Evolutionary conservation across 768 basidiomycete genomes (phyloP).

Genomic region (Rhodotorula paludigena): DNA sequence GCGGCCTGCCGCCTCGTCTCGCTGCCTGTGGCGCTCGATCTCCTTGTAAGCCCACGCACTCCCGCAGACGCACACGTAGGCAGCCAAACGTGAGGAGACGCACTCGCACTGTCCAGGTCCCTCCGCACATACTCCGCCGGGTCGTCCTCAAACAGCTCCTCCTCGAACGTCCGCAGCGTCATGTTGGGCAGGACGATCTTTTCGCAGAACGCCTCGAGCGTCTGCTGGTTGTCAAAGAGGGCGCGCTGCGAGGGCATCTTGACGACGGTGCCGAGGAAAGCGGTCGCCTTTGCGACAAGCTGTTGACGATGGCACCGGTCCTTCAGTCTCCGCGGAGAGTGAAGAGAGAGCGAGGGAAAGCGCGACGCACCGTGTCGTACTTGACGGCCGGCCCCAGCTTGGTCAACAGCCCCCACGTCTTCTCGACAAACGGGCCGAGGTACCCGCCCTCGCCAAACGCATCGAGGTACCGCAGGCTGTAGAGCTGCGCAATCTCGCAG

Average conservation of each 20-base stretch:
- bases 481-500: slow-evolving; percentile 82
- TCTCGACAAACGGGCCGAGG: slow-evolving; percentile 61
- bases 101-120: slow-evolving; percentile 64
- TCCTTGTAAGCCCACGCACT: neutral
- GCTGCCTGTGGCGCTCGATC: slow-evolving; percentile 55
- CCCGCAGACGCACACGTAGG: slow-evolving; percentile 33
- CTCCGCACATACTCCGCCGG: slow-evolving; percentile 89
- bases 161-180: slow-evolving; percentile 72
- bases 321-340: neutral
- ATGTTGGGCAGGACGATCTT: slow-evolving; percentile 94
- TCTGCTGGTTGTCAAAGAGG: slow-evolving; percentile 70
- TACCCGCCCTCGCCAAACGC: slow-evolving; percentile 46
- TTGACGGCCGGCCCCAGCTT: slow-evolving; percentile 37
- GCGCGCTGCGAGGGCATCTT: slow-evolving; percentile 75
- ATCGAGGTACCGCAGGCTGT: slow-evolving; percentile 49
- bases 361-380: slow-evolving; percentile 41
- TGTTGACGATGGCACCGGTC: slow-evolving; percentile 14
- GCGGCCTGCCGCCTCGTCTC: slow-evolving; percentile 87
- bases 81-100: slow-evolving; percentile 47
- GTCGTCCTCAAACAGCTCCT: slow-evolving; percentile 95
- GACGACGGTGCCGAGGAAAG: slow-evolving; percentile 87
- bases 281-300: slow-evolving; percentile 82
- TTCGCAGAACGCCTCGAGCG: slow-evolving; percentile 74
- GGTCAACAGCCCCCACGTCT: slow-evolving; percentile 78
- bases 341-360: neutral